phyloP scores from a whole-genome alignment of 148 eudicot genomes.

The Diospyros lotus region DNA sequence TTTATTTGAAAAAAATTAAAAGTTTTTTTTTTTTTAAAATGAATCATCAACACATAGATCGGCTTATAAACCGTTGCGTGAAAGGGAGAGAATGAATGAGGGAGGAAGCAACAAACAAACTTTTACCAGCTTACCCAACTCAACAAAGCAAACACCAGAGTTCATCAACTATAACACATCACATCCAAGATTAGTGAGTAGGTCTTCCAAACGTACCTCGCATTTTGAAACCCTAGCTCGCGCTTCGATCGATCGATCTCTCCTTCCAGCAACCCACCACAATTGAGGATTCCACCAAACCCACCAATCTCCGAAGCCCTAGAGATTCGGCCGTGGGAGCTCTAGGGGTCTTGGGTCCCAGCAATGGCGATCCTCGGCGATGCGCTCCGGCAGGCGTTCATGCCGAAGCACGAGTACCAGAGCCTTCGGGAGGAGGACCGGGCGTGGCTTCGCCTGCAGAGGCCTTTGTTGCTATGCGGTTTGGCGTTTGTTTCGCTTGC shows the following conservation, averaged over 20 bases:
- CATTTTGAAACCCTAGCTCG: slow-evolving; percentile 2
- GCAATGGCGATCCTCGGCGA: slow-evolving; percentile 39
- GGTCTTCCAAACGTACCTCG: neutral
- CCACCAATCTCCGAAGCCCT: no score
- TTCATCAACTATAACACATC: no score
- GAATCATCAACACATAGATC: neutral
- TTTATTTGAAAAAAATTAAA: no score
- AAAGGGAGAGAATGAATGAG: no score
- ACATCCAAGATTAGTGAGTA: no score
- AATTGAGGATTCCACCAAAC: neutral
- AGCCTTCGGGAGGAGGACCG: slow-evolving; percentile 73
- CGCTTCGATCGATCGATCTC: neutral
- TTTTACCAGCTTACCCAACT: no score
- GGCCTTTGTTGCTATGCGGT: slow-evolving; percentile 28
- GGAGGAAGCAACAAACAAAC: no score
- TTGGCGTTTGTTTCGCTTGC: slow-evolving; percentile 36
- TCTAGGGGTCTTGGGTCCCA: neutral
- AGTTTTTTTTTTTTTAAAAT: no score
- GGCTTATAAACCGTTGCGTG: no score
- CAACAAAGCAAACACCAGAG: no score
- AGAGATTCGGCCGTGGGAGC: neutral
- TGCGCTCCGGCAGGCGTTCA: slow-evolving; percentile 90
- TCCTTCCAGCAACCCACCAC: neutral
- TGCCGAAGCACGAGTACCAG: slow-evolving; percentile 90
- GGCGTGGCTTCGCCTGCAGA: slow-evolving; percentile 52